Conservation (phyloP, 2,329 filamentous ascomycete species). For the Penicillium sclerotigenum region DNA sequence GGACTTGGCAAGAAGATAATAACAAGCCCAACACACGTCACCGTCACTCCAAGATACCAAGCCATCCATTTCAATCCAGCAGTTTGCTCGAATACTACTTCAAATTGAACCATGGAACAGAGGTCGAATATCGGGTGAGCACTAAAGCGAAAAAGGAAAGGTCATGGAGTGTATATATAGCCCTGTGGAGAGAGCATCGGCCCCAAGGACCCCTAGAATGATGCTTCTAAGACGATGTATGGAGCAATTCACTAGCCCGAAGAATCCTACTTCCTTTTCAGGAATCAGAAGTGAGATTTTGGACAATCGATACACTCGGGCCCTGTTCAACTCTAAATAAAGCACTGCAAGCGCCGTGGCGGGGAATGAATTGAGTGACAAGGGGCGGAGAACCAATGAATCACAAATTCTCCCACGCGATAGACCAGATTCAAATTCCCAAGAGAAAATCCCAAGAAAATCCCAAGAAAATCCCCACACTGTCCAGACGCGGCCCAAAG, state of each 20-base stretch:
- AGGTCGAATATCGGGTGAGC: neutral
- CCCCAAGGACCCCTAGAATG: neutral
- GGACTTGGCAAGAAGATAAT: neutral
- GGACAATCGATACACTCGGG: neutral
- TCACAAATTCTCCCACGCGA: slow-evolving; percentile 1
- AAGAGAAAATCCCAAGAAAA: slow-evolving; percentile 1
- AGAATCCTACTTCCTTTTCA: neutral
- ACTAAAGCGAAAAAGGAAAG: neutral
- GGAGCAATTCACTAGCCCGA: neutral
- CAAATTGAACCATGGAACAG: neutral
- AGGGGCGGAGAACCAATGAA: neutral
- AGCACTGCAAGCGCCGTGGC: slow-evolving; percentile 25
- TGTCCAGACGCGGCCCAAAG: neutral
- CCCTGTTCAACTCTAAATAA: slow-evolving; percentile 16
- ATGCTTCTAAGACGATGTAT: neutral
- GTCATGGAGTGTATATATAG: neutral
- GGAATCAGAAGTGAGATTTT: neutral
- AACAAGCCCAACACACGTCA: neutral
- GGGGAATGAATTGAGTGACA: slow-evolving; percentile 6
- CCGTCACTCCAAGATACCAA: neutral
- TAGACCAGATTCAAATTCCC: slow-evolving; percentile 4
- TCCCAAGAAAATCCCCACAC: neutral
- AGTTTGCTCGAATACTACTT: neutral
- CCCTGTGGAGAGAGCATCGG: neutral
- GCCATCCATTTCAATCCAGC: neutral